Conservation (phyloP, 2,329 filamentous ascomycete species). For the Fusarium hainanense region DNA sequence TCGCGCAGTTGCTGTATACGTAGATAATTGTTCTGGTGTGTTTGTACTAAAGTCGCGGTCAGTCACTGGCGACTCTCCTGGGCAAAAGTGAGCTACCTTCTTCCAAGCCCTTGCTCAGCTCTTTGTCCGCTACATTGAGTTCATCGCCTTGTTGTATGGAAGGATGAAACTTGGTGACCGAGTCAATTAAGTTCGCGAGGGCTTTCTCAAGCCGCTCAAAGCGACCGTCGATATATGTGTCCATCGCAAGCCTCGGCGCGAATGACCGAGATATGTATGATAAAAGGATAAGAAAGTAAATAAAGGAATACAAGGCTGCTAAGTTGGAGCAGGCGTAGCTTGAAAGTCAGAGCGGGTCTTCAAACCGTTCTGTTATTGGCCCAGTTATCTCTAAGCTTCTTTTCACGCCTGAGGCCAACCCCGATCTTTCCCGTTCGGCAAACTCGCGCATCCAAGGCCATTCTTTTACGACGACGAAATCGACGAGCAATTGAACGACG, state of each 20-base stretch:
- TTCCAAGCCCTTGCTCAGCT: constrained; percentile 73
- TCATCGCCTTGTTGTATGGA: constrained; percentile 74
- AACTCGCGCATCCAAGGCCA: constrained; percentile 50
- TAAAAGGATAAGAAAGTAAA: constrained; percentile 9
- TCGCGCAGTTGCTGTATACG: constrained; percentile 76
- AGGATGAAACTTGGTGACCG: constrained; percentile 84
- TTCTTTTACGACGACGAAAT: constrained; percentile 46
- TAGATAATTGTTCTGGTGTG: constrained; percentile 78
- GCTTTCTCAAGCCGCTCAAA: constrained; percentile 76
- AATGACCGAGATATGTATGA: not conserved
- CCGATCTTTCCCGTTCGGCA: constrained; percentile 51
- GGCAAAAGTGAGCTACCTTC: constrained; percentile 60
- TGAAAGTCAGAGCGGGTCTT: constrained; percentile 35
- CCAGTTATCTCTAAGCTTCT: constrained; percentile 14
- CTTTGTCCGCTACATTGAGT: constrained; percentile 75
- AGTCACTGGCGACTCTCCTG: not conserved
- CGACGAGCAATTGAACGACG: constrained; percentile 53
- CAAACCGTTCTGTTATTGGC: constrained; percentile 4
- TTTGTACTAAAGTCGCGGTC: constrained; percentile 64
- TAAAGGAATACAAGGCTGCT: constrained; percentile 28
- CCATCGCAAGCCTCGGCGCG: constrained; percentile 58
- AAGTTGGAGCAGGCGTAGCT: constrained; percentile 29
- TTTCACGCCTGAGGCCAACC: constrained; percentile 50
- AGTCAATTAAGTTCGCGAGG: constrained; percentile 77
- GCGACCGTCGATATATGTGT: constrained; percentile 68